A percentile compares a stretch with the other conserved stretches of the same genome.
phyloP scores from a whole-genome alignment of 768 basidiomycete species.

The Cyclocybe aegerita region DNA sequence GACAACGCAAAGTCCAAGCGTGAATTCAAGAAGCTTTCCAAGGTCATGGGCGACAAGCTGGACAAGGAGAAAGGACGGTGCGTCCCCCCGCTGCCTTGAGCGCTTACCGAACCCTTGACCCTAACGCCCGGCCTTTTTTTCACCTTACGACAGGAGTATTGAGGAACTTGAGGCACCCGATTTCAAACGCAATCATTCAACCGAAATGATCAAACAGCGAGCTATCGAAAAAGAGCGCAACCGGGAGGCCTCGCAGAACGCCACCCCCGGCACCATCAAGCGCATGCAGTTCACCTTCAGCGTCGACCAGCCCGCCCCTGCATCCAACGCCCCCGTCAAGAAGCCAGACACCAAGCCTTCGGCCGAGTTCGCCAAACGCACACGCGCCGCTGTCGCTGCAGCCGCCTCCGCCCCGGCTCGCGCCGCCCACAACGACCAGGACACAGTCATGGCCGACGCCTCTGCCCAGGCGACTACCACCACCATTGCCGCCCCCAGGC shows the following conservation, averaged over 20 bases:
- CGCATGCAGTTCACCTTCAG: constrained; percentile 92
- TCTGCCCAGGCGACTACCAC: constrained; percentile 19
- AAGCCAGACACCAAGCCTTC: constrained; percentile 71
- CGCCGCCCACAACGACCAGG: constrained; percentile 26
- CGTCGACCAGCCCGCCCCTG: constrained; percentile 64
- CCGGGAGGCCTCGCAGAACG: constrained; percentile 65
- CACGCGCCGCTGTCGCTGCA: neutral
- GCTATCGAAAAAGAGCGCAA: constrained; percentile 81
- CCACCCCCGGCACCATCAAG: constrained; percentile 71
- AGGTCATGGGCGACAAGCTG: constrained; percentile 87
- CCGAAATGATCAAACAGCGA: constrained; percentile 77
- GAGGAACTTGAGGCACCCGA: constrained; percentile 84
- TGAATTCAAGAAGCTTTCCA: constrained; percentile 87
- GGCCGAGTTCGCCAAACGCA: constrained; percentile 58
- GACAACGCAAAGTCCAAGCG: constrained; percentile 89
- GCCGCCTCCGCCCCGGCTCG: neutral
- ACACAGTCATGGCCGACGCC: constrained; percentile 19
- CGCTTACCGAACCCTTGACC: constrained; percentile 29
- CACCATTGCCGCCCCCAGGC: constrained; percentile 4
- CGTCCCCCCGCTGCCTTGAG: constrained; percentile 28
- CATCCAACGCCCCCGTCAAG: constrained; percentile 47
- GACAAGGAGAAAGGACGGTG: constrained; percentile 92
- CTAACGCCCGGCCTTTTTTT: constrained; percentile 21
- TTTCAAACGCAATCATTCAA: constrained; percentile 76
- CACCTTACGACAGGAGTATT: constrained; percentile 57